Conservation (phyloP, 139 green algal genomes). For the Spirogloea muscicola region DNA sequence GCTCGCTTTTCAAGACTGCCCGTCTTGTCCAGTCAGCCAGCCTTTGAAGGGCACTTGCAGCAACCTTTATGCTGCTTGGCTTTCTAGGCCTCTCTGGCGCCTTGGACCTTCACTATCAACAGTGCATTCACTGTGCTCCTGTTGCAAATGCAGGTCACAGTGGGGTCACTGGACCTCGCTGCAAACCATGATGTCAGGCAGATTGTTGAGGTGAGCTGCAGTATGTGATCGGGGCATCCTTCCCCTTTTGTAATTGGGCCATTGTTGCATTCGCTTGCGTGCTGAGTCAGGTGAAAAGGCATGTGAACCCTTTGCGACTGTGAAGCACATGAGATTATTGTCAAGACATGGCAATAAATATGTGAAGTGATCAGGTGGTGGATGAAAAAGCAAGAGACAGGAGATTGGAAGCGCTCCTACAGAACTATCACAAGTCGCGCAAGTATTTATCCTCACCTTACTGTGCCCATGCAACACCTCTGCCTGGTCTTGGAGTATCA, state of each 20-base stretch:
- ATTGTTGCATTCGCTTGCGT: background rate
- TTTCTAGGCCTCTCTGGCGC: too few species aligned
- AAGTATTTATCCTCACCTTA: slow-evolving; percentile 4
- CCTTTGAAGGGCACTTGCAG: background rate
- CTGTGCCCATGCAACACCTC: background rate
- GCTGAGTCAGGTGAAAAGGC: background rate
- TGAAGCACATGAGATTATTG: too few species aligned
- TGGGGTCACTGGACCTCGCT: slow-evolving; percentile 69
- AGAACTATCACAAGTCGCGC: slow-evolving; percentile 70
- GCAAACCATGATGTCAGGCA: slow-evolving; percentile 81
- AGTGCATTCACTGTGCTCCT: too few species aligned
- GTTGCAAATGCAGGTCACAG: slow-evolving; percentile 33
- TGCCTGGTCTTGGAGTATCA: background rate
- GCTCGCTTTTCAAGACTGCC: background rate
- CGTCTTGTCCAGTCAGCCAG: background rate
- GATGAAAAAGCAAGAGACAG: slow-evolving; percentile 65
- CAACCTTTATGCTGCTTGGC: too few species aligned
- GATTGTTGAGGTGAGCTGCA: slow-evolving; percentile 74
- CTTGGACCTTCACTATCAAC: too few species aligned
- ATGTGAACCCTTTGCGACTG: too few species aligned
- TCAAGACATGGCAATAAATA: too few species aligned
- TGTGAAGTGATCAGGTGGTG: slow-evolving; percentile 48
- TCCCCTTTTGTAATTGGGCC: background rate
- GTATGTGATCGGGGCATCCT: slow-evolving; percentile 6
- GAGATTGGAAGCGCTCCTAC: slow-evolving; percentile 70